A percentile compares a stretch with the other conserved stretches of the same genome.
Conservation (phyloP, 106 monocot genomes). For the Dactylorhiza incarnata region DNA sequence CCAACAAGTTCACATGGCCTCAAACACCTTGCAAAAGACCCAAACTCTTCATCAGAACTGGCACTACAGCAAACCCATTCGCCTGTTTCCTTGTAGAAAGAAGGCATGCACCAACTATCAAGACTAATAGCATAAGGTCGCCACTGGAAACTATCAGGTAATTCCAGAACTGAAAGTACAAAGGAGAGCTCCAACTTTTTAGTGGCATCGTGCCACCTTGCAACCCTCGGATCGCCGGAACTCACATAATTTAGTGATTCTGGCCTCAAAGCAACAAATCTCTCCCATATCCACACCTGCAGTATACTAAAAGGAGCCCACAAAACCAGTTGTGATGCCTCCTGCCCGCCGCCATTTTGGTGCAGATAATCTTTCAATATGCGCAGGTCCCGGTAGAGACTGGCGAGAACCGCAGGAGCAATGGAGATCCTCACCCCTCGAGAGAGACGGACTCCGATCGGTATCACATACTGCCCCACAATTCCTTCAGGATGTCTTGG, state of each 20-base stretch:
- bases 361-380: conserved; percentile 26
- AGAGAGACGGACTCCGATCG: conserved; percentile 44
- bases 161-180: conserved; percentile 26
- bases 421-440: conserved; percentile 46
- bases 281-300: conserved; percentile 79
- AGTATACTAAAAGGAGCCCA: conserved; percentile 57
- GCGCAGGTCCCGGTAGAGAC: conserved; percentile 44
- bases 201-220: conserved; percentile 54
- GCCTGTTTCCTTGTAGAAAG: conserved; percentile 28
- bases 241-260: conserved; percentile 18
- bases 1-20: conserved; percentile 40
- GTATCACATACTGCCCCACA: conserved; percentile 33
- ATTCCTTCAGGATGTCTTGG: conserved; percentile 34
- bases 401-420: conserved; percentile 48
- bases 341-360: neutral
- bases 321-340: conserved; percentile 8
- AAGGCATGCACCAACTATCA: conserved; percentile 21
- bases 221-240: conserved; percentile 30
- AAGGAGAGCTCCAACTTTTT: conserved; percentile 23
- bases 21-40: conserved; percentile 33
- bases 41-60: conserved; percentile 25
- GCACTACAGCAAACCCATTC: conserved; percentile 19
- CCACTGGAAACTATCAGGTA: conserved; percentile 39
- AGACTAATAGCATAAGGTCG: conserved; percentile 34
- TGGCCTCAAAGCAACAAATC: conserved; percentile 40